Percentiles rank a stretch among this genome's conserved stretches.
These are phyloP conservation scores for Fusarium equiseti DNA, from an alignment of 2,329 filamentous ascomycete species.

Conservation along the genomic window DNA sequence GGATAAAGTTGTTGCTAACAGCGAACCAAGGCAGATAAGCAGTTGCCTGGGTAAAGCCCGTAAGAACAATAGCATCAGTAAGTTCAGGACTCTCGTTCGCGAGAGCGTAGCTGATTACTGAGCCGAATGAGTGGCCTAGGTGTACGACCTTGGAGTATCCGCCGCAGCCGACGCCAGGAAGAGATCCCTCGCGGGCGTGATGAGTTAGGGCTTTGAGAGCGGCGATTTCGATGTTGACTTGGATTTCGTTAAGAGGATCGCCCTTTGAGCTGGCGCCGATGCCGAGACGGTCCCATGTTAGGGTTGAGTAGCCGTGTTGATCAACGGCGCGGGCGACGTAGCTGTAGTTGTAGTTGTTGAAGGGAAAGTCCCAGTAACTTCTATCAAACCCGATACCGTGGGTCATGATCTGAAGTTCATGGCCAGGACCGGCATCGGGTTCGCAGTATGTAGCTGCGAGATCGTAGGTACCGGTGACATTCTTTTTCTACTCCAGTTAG, in stretches of 20 bases:
- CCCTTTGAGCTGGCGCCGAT: conserved; percentile 69
- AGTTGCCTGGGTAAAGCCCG: conserved; percentile 66
- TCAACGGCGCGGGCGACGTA: conserved; percentile 69
- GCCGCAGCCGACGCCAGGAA: conserved; percentile 56
- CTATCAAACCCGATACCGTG: conserved; percentile 57
- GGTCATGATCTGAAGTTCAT: conserved; percentile 56
- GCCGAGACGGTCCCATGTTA: conserved; percentile 72
- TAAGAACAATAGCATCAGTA: conserved; percentile 70
- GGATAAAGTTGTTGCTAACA: conserved; percentile 61
- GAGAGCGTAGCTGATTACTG: conserved; percentile 67
- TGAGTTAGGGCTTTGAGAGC: conserved; percentile 67
- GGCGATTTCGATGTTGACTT: conserved; percentile 68
- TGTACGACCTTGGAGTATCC: conserved; percentile 63
- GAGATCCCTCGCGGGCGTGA: conserved; percentile 58
- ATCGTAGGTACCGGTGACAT: conserved; percentile 65
- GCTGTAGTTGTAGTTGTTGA: conserved; percentile 70
- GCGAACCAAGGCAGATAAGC: conserved; percentile 59
- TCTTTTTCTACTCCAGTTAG: conserved; percentile 56
- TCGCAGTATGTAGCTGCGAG: conserved; percentile 72
- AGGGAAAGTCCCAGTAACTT: conserved; percentile 72
- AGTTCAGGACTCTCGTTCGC: conserved; percentile 63
- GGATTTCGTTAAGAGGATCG: conserved; percentile 70
- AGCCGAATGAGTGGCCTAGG: conserved; percentile 74
- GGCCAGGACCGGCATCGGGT: conserved; percentile 60
- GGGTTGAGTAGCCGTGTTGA: conserved; percentile 67